phyloP scores from a whole-genome alignment of 116 monocot species.

The Trichopus zeylanicus region DNA sequence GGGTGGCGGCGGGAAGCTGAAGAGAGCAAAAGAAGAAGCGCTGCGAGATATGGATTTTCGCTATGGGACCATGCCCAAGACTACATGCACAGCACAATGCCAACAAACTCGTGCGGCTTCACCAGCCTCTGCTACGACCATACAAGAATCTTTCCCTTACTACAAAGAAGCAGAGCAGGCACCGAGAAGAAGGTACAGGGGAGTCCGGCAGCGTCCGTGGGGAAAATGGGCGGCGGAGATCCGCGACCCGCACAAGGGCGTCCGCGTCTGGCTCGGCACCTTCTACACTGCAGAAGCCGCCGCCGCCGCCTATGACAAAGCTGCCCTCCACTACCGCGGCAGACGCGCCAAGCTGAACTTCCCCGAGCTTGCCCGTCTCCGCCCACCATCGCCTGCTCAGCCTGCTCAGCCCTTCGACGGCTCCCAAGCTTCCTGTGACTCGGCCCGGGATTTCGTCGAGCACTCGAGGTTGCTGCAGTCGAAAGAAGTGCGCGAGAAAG shows the following conservation, averaged over 20 bases:
- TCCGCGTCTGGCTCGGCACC: conserved; percentile 80
- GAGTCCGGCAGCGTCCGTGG: conserved; percentile 74
- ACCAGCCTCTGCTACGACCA: conserved; percentile 5
- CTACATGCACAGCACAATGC: no score
- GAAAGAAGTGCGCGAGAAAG: conserved; percentile 9
- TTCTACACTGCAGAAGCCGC: conserved; percentile 72
- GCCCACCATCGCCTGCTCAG: neutral
- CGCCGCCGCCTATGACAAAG: conserved; percentile 64
- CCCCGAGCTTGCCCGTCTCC: conserved; percentile 43
- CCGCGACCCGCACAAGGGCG: conserved; percentile 64
- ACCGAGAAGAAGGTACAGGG: conserved; percentile 37
- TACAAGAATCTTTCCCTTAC: neutral
- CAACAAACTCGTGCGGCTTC: no score
- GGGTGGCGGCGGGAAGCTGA: neutral
- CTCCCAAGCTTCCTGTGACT: neutral
- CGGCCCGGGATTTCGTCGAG: conserved; percentile 24
- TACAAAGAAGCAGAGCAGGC: conserved; percentile 5
- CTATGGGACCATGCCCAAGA: neutral
- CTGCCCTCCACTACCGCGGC: conserved; percentile 67
- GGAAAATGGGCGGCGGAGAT: conserved; percentile 90
- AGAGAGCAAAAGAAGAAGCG: conserved; percentile 8
- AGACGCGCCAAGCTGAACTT: conserved; percentile 72
- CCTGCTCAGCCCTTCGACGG: neutral
- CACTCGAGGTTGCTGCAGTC: conserved; percentile 32
- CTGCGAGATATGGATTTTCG: neutral